Conservation (phyloP, 2,329 filamentous ascomycete genomes). For the Magnaporthales sp. region DNA sequence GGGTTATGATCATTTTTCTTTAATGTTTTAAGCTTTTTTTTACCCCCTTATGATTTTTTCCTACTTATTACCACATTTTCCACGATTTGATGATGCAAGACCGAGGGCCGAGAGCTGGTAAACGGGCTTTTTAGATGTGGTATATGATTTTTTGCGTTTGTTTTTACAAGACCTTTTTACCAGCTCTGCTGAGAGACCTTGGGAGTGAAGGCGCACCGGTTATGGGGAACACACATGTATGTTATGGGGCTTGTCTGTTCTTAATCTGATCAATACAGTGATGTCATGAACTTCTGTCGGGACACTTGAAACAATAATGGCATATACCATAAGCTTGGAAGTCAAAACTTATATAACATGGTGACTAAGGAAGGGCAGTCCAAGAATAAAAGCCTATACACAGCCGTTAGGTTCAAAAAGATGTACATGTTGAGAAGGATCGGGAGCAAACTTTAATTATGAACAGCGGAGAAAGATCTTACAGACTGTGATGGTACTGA, state of each 20-base stretch:
- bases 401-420: too few species aligned
- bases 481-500: too few species aligned
- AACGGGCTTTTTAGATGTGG: not conserved
- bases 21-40: conserved; percentile 3
- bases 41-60: not conserved
- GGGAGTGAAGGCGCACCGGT: too few species aligned
- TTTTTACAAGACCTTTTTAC: not conserved
- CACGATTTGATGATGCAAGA: not conserved
- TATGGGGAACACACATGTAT: not conserved
- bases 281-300: not conserved
- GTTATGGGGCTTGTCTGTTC: not conserved
- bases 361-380: not conserved
- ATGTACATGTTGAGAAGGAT: too few species aligned
- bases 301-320: too few species aligned
- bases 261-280: not conserved
- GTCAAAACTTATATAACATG: not conserved
- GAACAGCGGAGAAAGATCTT: too few species aligned
- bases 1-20: not conserved
- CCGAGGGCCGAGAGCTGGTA: not conserved
- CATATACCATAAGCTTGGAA: not conserved
- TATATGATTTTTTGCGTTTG: not conserved
- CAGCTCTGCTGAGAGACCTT: too few species aligned
- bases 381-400: not conserved
- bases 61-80: not conserved
- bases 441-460: not conserved